These are phyloP conservation scores for California macrophylla DNA, from an alignment of 441 rosid species.

Conservation along the genomic window DNA sequence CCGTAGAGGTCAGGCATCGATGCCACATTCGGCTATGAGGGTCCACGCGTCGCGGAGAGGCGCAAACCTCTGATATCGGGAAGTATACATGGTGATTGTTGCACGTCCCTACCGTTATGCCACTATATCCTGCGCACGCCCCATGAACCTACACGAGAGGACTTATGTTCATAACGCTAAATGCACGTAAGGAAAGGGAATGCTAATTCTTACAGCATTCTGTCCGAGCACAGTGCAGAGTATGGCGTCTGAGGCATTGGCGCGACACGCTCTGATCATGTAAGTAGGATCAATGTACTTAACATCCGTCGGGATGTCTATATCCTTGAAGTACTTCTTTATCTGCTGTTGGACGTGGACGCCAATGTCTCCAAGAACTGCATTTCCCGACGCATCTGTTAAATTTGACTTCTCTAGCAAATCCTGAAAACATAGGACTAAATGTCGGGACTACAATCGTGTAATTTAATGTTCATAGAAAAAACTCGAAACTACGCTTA, in stretches of 20 bases:
- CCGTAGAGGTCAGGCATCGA: background rate
- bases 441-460: too few relatives aligned
- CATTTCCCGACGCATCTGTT: conserved; percentile 87
- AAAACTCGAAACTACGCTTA: too few relatives aligned
- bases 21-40: background rate
- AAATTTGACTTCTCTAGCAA: conserved; percentile 76
- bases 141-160: background rate
- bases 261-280: background rate
- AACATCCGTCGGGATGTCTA: background rate
- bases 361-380: conserved; percentile 70
- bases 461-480: too few relatives aligned
- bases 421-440: conserved; percentile 33
- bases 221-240: background rate
- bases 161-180: too few relatives aligned
- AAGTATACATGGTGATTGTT: background rate
- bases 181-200: background rate
- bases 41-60: background rate
- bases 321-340: background rate
- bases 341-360: conserved; percentile 62
- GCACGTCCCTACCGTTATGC: background rate
- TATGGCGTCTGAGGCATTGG: background rate
- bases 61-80: background rate
- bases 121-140: background rate
- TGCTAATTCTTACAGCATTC: background rate
- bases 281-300: background rate